Evolutionary conservation across 2,329 filamentous ascomycete genomes (phyloP), one percentile per base, ranked within the genome.

Genomic region (Fusarium begoniae): DNA sequence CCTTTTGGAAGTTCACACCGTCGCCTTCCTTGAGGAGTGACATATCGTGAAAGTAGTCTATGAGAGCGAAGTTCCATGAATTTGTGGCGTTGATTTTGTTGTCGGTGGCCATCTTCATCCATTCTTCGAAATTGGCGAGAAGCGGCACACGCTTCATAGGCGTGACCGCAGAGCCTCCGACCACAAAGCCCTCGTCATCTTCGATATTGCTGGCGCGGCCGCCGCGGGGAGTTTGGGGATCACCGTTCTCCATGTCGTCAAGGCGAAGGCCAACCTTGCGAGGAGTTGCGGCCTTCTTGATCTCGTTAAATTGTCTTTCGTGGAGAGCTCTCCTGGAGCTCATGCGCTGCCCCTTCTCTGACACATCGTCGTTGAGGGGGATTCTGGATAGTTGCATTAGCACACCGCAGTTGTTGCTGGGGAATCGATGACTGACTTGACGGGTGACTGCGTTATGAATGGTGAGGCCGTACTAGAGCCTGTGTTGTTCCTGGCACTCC

Each of bases 31-130:
- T 97, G 54, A 99, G 87, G 48, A 99, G 86, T 3, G 95, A 98
- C 96, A 99, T 98, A 80, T 99, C 96, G 83, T 99, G 96, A 80
- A 99, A 99, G 84, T 99, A 99, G 83, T 99, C 96, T 81, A 99
- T 99, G 24, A 99, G 89, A n/a, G 96, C 96, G 84, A 99, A 98
- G 83, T 98, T 98, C 96, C 96, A 99, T 37, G 95, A 98, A 83
- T 99, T 99, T 68, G 93, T 91, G 55, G 96, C 96, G 81, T 98
- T 99, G 87, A 99, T 99, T 84, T 96, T 96, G 85, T 99, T 99
- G 85, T 99, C 96, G 22, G 96, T 98, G 5, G 96, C 96, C 95
- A 99, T 97, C 88, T 98, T 99, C 95, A 99, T 98, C 96, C 96
- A 98, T 82, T 99, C 96, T 82, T 99, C 96, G 79, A 98, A 99